phyloP scores from a whole-genome alignment of 2,329 filamentous ascomycete genomes.

The Decorospora gaudefroyi region DNA sequence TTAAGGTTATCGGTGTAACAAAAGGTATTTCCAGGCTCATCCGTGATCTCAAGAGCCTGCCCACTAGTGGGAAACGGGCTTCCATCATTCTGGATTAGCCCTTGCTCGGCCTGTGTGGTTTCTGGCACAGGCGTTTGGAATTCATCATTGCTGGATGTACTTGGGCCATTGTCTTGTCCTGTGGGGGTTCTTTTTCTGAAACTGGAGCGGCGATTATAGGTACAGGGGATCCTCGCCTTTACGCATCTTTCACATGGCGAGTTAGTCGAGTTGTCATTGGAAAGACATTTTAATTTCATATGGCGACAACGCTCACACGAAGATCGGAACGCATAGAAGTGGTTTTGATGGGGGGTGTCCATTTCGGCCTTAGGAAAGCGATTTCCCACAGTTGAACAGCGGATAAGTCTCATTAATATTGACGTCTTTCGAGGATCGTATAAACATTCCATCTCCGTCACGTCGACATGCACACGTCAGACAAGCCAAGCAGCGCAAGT shows the following conservation, averaged over 20 bases:
- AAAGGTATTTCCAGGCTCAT: not conserved
- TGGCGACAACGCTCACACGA: conserved; percentile 1
- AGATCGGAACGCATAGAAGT: not conserved
- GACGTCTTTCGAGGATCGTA: too few species aligned
- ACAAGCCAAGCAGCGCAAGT: too few species aligned
- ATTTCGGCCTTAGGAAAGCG: too few species aligned
- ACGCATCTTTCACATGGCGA: not conserved
- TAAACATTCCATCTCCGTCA: too few species aligned
- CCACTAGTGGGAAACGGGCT: not conserved
- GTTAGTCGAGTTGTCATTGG: not conserved
- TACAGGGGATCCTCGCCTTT: not conserved
- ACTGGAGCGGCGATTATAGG: not conserved
- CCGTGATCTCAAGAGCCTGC: not conserved
- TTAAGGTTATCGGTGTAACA: not conserved
- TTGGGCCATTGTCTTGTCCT: not conserved
- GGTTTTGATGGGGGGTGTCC: not conserved
- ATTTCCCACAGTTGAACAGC: too few species aligned
- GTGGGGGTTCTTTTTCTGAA: not conserved
- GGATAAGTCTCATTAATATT: too few species aligned
- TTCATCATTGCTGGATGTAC: not conserved
- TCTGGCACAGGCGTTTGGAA: not conserved
- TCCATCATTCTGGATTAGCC: not conserved
- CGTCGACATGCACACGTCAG: too few species aligned
- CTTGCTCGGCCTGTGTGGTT: not conserved
- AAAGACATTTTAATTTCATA: conserved; percentile 1